phyloP scores from a whole-genome alignment of 139 green algal species.

The Pedinophyceae sp. region DNA sequence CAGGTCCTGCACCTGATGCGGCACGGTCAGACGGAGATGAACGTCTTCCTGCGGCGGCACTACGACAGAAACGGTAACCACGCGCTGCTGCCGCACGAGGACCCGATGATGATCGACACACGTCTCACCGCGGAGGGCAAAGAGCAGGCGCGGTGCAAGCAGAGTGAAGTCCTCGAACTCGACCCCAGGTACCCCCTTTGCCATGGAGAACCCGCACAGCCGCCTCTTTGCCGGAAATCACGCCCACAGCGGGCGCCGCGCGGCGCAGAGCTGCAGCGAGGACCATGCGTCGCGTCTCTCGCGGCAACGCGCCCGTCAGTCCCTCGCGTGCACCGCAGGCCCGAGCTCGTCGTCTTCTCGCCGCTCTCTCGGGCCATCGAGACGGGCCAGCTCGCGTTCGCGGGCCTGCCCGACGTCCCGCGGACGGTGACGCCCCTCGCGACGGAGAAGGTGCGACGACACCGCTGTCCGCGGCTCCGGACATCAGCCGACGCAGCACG shows the following conservation, averaged over 20 bases:
- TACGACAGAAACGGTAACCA: no score
- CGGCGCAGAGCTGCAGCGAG: no score
- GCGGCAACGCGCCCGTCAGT: background rate
- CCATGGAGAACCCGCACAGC: no score
- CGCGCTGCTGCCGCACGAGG: background rate
- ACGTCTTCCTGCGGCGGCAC: conserved; percentile 19
- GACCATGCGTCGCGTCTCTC: background rate
- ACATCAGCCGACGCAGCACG: no score
- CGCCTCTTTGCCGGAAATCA: no score
- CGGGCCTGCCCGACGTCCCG: conserved; percentile 3
- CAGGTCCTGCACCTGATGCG: conserved; percentile 22
- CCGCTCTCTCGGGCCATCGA: conserved; percentile 39
- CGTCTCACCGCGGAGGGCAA: conserved; percentile 7
- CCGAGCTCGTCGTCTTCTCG: conserved; percentile 29
- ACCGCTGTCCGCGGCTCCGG: background rate
- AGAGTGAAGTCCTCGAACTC: background rate
- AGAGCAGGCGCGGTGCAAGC: background rate
- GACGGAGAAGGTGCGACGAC: conserved; percentile 15
- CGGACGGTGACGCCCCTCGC: conserved; percentile 22
- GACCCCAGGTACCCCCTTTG: no score
- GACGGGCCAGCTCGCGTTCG: conserved; percentile 36
- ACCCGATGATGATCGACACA: conserved; percentile 10
- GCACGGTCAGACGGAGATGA: conserved; percentile 34
- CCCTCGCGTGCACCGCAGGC: background rate
- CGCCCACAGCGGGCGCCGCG: no score